These are phyloP conservation scores for Phyllostachys edulis DNA, from an alignment of 176 grass and related monocot genomes.

Conservation along the genomic window DNA sequence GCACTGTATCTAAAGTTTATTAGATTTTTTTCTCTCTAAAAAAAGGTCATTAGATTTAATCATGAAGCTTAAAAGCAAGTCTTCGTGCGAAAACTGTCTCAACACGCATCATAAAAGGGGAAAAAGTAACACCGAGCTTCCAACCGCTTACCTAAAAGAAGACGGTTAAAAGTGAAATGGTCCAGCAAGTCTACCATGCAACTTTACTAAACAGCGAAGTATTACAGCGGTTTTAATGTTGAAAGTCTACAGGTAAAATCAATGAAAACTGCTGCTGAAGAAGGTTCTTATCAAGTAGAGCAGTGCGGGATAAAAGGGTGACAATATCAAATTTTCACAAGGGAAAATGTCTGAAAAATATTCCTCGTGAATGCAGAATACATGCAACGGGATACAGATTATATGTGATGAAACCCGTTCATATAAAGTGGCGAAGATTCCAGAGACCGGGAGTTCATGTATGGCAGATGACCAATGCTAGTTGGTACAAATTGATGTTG, in stretches of 20 bases:
- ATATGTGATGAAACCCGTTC: neutral
- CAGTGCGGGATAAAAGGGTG: neutral
- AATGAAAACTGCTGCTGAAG: neutral
- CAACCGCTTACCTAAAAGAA: neutral
- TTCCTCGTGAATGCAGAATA: neutral
- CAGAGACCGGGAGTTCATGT: neutral
- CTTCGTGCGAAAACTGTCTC: constrained; percentile 53
- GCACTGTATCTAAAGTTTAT: neutral
- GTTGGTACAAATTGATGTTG: neutral
- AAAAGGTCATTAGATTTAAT: neutral
- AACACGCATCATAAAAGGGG: constrained; percentile 8
- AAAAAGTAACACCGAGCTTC: neutral
- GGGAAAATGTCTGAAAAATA: neutral
- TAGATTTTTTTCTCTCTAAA: too few relatives aligned
- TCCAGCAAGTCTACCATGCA: neutral
- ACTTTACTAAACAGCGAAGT: neutral
- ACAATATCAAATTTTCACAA: neutral
- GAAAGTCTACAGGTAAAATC: neutral
- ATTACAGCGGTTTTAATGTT: neutral
- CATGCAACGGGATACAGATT: neutral
- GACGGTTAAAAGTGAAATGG: neutral
- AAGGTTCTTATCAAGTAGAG: neutral
- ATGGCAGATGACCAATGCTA: neutral
- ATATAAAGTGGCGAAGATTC: neutral
- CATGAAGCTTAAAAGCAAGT: neutral